Base-by-base conservation (phyloP, 441 rosid species). In the Mallotus japonicus region DNA sequence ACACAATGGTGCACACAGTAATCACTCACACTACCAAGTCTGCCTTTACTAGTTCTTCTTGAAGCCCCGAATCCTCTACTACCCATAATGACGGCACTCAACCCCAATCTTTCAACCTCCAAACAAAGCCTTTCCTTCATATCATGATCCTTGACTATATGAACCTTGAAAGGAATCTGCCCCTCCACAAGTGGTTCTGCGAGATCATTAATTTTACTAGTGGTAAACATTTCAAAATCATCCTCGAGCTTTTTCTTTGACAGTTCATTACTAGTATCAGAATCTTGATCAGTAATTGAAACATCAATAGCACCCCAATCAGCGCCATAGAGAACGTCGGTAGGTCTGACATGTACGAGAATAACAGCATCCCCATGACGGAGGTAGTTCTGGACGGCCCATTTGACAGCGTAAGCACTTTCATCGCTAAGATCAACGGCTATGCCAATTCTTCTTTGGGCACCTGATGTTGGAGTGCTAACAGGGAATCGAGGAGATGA, bases 341-440 rank as follows among this genome's bases (percentile, higher is more conserved):
- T 91, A 55, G 91, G 90, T 2, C 84, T 83, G 47, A 91, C 96
- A 74, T 91, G 96, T 70, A 91, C 84, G 49, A 89, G 88, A 54
- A 88, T 71, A n/a, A 91, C 96, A 54, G 87, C 82, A 78, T 89
- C 93, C 0, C 92, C 96, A 10, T 85, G 81, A 6, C 94, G 93
- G 73, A 91, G 88, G 72, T 91, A 91, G 83, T 91, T 89, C 64
- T 88, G 89, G 10, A 91, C 87, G 0, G 95, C 87, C 97, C 97
- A 91, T n/a, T 81, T 80, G 62, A 91, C 95, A 28, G 95, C 91
- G 75, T 81, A 83, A 0, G 91, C 95, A 54, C 91, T 88, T 82
- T 91, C 97, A 67, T 89, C 90, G 76, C 97, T 91, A 1, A 91
- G 88, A 82, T 91, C 97, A 20, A 91, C 92, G 9, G 95, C 95